Base-by-base conservation (phyloP, 331 rosid species). In the Erythrophleum ivorense region DNA sequence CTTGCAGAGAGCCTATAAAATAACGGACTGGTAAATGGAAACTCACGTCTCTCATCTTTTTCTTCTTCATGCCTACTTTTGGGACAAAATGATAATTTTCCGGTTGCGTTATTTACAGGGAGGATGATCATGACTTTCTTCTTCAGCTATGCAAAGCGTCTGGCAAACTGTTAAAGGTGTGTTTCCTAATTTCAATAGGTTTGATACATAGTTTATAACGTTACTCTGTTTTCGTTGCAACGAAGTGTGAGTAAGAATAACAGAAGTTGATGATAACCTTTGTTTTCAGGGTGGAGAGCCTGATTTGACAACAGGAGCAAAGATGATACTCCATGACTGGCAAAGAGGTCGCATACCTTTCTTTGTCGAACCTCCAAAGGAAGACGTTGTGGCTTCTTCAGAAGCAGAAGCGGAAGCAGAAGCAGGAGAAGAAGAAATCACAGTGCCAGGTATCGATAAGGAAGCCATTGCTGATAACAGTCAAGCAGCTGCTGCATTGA, bases 311-410 rank as follows among this genome's bases (percentile, higher is more conserved):
- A 94, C 98, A 11, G 97, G 87, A 0, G 97, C 96, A 19, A 92
- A 94, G 86, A 92, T 94, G 98, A 72, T 92, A 33, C 97, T 94
- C 45, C 97, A 94, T 40, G 97, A 94, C 78, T 94, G 97, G 97
- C 98, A 94, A 87, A 92, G 98, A 89, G 98, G 98, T 10, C 86
- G 40, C 76, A 92, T 94, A 59, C 98, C 98, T 57, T 94, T 94
- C 69, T 94, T 94, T 68, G 94, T 92, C 48, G 86, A 88, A 3
- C 97, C 98, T 55, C 97, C 98, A 13, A 86, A 57, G 77, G 93
- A 91, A 71, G 89, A 64, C n/a, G n/a, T n/a, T n/a, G n/a, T n/a
- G n/a, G n/a, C n/a, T n/a, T n/a, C n/a, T n/a, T n/a, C n/a, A n/a
- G n/a, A n/a, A n/a, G n/a, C 50, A n/a, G n/a, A n/a, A n/a, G n/a